Evolutionary conservation across 768 basidiomycete genomes (phyloP), one percentile per base, ranked within the genome.

Genomic region (Lyophyllum decastes): DNA sequence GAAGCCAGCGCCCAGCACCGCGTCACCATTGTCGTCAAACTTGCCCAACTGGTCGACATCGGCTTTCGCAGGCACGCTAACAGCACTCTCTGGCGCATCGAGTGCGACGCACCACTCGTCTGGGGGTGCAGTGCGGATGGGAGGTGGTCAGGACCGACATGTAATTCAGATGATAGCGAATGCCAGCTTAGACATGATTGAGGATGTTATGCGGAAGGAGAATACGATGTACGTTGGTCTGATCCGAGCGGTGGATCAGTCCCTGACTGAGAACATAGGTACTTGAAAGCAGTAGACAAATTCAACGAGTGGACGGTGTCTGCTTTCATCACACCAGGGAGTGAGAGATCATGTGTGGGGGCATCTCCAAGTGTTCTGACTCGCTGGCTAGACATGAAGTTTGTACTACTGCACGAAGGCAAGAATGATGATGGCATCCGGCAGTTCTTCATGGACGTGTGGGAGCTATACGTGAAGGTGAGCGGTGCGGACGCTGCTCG

Each of bases 291-390:
- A 17, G 87, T 98, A 58, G 97, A 99, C 81, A 93, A 90, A 76
- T 97, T 98, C 76, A 98, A 98, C 68, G 97, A 98, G 70, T 99
- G 97, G 97, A 95, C 87, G 2, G 88, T 98, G 19, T 98, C 97
- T 16, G 94, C 92, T 27, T 98, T 98, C 75, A 79, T 98, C 19
- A 98, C 97, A 0, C 88, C 95, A 1, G 92, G 90, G 60, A 97
- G 96, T 98, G 74, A 78, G 94, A 64, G 47, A n/a, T 55, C 21
- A 5, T 25, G 27, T 55, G 54, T 21, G 49, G 12, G n/a, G 27
- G 21, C 40, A 33, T 26, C 38, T 43, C 40, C 26, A 44, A 19
- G 45, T n/a, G 22, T 56, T 57, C 66, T 67, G 59, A 70, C 61
- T 70, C 49, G 61, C 19, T 35, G 48, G 45, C 69, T n/a, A 98